A percentile compares a stretch with the other conserved stretches of the same genome.
Evolutionary conservation across 139 green algal species (phyloP).

Genomic region (Auxenochlorella pyrenoidosa): DNA sequence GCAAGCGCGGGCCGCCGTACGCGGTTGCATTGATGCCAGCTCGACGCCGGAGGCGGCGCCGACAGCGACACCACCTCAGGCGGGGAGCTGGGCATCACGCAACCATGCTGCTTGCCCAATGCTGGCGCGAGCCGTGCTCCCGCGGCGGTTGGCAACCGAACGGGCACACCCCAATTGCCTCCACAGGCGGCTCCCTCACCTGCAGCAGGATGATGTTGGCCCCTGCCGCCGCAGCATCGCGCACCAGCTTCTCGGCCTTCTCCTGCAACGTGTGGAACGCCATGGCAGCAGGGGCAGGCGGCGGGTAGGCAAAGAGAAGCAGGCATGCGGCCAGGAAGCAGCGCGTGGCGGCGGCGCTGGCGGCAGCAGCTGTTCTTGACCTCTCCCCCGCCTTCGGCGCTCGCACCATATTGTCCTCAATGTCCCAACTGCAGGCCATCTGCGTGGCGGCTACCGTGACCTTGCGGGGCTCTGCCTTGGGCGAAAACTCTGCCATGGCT

Average conservation of each 20-base stretch:
- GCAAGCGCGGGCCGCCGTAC: too few relatives aligned
- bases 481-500: constrained; percentile 53
- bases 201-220: constrained; percentile 80
- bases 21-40: too few relatives aligned
- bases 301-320: background rate
- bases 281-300: background rate
- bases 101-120: background rate
- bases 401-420: constrained; percentile 42
- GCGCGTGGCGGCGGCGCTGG: background rate
- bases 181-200: constrained; percentile 19
- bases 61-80: too few relatives aligned
- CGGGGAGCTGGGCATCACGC: too few relatives aligned
- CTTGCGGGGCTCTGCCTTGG: constrained; percentile 64
- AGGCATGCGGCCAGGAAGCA: background rate
- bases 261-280: constrained; percentile 34
- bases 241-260: constrained; percentile 65
- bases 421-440: constrained; percentile 60
- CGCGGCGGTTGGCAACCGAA: background rate
- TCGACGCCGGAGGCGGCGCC: too few relatives aligned
- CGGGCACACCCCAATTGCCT: background rate
- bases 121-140: background rate
- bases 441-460: constrained; percentile 70
- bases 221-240: constrained; percentile 60
- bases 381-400: background rate
- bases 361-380: background rate